Conservation (phyloP, 140 eudicot genomes). For the Bidens hawaiensis region DNA sequence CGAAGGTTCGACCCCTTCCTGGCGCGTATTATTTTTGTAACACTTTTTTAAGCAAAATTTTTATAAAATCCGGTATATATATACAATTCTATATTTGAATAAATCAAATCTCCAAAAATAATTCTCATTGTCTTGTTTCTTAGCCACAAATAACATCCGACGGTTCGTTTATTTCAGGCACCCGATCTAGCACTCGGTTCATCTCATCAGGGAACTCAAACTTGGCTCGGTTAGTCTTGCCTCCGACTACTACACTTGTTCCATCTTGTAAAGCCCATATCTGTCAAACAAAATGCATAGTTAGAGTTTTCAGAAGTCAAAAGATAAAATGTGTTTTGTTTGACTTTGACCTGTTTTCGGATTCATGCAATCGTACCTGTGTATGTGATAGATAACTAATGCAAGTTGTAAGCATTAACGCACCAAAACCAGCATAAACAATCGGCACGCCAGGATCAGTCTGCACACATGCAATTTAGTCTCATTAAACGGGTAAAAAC, state of each 20-base stretch:
- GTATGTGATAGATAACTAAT: constrained; percentile 85
- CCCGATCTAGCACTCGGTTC: constrained; percentile 70
- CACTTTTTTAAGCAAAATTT: neutral
- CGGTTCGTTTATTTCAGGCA: constrained; percentile 57
- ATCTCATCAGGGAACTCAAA: constrained; percentile 76
- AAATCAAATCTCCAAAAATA: constrained; percentile 2
- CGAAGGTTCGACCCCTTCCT: constrained; percentile 99
- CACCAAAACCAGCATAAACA: constrained; percentile 95
- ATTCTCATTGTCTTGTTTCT: neutral
- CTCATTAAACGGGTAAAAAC: neutral
- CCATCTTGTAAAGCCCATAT: constrained; percentile 99
- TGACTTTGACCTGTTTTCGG: neutral
- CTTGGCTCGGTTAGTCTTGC: constrained; percentile 94
- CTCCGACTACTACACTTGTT: constrained; percentile 82
- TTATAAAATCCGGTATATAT: constrained; percentile 5
- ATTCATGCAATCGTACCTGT: constrained; percentile 74
- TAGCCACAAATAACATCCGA: constrained; percentile 45
- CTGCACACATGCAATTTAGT: constrained; percentile 27
- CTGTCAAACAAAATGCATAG: constrained; percentile 26
- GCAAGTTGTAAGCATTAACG: constrained; percentile 97
- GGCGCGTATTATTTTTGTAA: constrained; percentile 60
- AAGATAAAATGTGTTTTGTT: neutral
- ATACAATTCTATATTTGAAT: constrained; percentile 6
- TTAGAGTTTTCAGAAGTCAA: constrained; percentile 7
- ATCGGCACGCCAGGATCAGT: constrained; percentile 97